Conservation (phyloP, 768 basidiomycete species). For the Cubamyces lactineus region DNA sequence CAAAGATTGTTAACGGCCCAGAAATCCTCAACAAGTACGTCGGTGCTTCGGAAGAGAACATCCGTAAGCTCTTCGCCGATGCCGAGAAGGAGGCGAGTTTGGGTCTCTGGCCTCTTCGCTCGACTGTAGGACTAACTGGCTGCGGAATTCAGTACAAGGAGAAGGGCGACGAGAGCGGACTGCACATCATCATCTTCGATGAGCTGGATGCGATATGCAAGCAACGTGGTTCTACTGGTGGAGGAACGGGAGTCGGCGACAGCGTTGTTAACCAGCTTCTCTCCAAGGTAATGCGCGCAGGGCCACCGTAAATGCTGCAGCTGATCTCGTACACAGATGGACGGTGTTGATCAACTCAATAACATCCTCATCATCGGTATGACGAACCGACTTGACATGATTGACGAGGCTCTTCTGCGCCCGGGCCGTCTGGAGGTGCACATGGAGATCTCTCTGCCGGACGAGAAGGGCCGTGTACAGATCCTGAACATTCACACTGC, state of each 20-base stretch:
- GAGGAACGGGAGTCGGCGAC: conserved; percentile 97
- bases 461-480: conserved; percentile 89
- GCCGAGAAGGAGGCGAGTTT: conserved; percentile 89
- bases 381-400: conserved; percentile 99
- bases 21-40: conserved; percentile 98
- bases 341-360: conserved; percentile 98
- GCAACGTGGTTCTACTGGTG: conserved; percentile 91
- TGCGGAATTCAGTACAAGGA: conserved; percentile 78
- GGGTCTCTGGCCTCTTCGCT: background rate
- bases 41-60: conserved; percentile 96
- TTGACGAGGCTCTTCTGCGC: conserved; percentile 95
- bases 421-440: conserved; percentile 99
- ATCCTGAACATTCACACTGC: conserved; percentile 94
- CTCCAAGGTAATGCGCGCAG: conserved; percentile 67
- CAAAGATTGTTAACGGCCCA: conserved; percentile 97
- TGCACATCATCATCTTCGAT: conserved; percentile 99
- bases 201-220: conserved; percentile 99
- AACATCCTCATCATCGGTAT: conserved; percentile 99
- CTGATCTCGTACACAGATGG: conserved; percentile 65
- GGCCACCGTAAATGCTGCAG: too few species aligned
- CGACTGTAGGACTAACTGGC: background rate
- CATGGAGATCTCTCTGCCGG: conserved; percentile 98
- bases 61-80: conserved; percentile 96
- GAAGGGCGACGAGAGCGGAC: conserved; percentile 93
- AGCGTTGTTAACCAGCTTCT: conserved; percentile 98